A percentile compares a stretch with the other conserved stretches of the same genome.
These are phyloP conservation scores for Phyllosticta citrichinensis DNA, from an alignment of 2,329 filamentous ascomycete species.

Conservation along the genomic window DNA sequence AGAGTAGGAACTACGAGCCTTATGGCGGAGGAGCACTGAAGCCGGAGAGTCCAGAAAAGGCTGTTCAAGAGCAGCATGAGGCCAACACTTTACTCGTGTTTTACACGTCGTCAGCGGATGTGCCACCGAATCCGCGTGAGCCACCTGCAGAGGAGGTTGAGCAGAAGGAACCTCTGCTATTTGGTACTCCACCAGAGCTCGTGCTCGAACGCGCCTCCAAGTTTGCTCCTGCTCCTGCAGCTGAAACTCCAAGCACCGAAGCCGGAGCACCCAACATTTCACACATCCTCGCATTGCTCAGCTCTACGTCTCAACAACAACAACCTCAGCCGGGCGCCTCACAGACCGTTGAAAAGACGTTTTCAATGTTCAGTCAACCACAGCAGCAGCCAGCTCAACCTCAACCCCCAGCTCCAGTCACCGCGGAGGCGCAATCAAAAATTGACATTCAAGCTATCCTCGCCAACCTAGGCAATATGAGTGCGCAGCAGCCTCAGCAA, in stretches of 20 bases:
- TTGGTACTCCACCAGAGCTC: conserved; percentile 27
- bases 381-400: conserved; percentile 9
- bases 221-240: conserved; percentile 15
- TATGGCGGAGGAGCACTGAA: conserved; percentile 34
- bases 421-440: background rate
- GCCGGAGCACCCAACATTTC: conserved; percentile 2
- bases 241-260: background rate
- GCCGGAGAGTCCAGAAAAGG: conserved; percentile 33
- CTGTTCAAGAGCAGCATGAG: conserved; percentile 35
- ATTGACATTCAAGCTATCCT: conserved; percentile 11
- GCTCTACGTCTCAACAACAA: conserved; percentile 13
- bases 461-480: conserved; percentile 16
- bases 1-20: conserved; percentile 34
- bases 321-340: conserved; percentile 10
- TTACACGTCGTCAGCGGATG: conserved; percentile 35
- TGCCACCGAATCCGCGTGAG: conserved; percentile 37
- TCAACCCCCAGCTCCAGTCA: conserved; percentile 5
- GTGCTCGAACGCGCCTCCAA: conserved; percentile 15
- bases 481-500: conserved; percentile 13
- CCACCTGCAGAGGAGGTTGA: conserved; percentile 27
- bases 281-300: conserved; percentile 3
- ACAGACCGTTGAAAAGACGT: conserved; percentile 10
- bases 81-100: conserved; percentile 37
- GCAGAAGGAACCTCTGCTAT: conserved; percentile 19
- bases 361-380: conserved; percentile 12